phyloP scores from a whole-genome alignment of 305 asterid genomes.

The Fraxinus nigra region DNA sequence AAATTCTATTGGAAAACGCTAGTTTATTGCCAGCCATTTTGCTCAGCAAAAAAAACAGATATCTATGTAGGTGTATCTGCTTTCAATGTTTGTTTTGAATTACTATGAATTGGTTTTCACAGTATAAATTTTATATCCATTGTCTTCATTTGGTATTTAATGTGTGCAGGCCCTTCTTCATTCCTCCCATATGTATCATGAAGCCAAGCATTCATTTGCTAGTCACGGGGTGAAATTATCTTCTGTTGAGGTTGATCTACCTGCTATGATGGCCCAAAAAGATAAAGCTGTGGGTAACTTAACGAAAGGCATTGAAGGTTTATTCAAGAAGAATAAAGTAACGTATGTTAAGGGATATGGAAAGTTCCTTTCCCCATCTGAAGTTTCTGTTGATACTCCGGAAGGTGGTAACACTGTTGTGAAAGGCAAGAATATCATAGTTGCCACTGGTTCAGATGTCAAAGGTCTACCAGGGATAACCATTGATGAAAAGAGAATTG shows the following conservation, averaged over 20 bases:
- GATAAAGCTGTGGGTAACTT: constrained; percentile 85
- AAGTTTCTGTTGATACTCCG: constrained; percentile 45
- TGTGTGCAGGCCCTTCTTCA: constrained; percentile 86
- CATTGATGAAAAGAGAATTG: constrained; percentile 65
- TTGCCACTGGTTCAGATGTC: constrained; percentile 78
- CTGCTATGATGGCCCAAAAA: constrained; percentile 94
- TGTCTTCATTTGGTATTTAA: constrained; percentile 12
- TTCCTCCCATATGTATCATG: constrained; percentile 97
- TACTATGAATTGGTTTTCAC: background rate
- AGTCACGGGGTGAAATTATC: constrained; percentile 80
- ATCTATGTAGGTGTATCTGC: constrained; percentile 33
- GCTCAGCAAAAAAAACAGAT: constrained; percentile 32
- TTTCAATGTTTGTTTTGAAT: background rate
- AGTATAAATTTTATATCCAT: background rate
- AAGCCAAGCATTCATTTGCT: constrained; percentile 83
- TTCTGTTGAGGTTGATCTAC: constrained; percentile 83
- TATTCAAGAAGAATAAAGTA: constrained; percentile 95
- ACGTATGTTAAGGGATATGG: constrained; percentile 95
- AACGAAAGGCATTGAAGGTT: constrained; percentile 92
- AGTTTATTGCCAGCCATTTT: background rate
- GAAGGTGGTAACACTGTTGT: constrained; percentile 63
- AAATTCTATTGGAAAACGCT: background rate
- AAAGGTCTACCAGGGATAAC: constrained; percentile 63
- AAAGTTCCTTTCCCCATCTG: constrained; percentile 83
- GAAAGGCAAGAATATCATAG: constrained; percentile 68